These are phyloP conservation scores for Macrolepiota dolichaula DNA, from an alignment of 768 basidiomycete genomes.

Conservation along the genomic window DNA sequence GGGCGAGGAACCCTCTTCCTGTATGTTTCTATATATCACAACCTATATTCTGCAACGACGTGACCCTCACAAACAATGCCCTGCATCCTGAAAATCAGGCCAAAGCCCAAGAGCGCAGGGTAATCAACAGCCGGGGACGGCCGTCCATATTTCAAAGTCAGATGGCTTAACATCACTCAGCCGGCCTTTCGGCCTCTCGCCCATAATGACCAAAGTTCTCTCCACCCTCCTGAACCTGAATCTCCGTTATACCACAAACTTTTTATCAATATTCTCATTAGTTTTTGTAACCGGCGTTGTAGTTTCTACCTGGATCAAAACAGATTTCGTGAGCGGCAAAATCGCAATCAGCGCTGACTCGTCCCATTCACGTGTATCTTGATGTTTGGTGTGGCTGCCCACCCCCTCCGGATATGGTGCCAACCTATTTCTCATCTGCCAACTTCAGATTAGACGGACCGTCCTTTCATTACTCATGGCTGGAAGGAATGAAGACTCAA, in stretches of 20 bases:
- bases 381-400: not conserved
- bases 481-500: constrained; percentile 46
- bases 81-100: no score
- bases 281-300: not conserved
- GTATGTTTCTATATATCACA: not conserved
- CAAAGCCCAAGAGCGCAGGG: not conserved
- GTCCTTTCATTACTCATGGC: constrained; percentile 21
- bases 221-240: not conserved
- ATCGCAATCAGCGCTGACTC: not conserved
- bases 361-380: constrained; percentile 11
- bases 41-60: not conserved
- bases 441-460: not conserved
- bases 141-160: constrained; percentile 9
- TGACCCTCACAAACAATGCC: no score
- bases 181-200: not conserved
- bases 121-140: not conserved
- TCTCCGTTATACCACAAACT: not conserved
- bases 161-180: not conserved
- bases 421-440: constrained; percentile 1
- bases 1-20: not conserved
- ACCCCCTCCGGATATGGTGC: constrained; percentile 5
- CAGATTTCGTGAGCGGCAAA: constrained; percentile 6
- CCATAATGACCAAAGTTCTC: not conserved
- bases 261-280: not conserved
- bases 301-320: not conserved